Percentiles rank a stretch among this genome's conserved stretches.
Evolutionary conservation across 352 stramenopile genomes (phyloP).

Genomic region (Sclerospora graminicola): DNA sequence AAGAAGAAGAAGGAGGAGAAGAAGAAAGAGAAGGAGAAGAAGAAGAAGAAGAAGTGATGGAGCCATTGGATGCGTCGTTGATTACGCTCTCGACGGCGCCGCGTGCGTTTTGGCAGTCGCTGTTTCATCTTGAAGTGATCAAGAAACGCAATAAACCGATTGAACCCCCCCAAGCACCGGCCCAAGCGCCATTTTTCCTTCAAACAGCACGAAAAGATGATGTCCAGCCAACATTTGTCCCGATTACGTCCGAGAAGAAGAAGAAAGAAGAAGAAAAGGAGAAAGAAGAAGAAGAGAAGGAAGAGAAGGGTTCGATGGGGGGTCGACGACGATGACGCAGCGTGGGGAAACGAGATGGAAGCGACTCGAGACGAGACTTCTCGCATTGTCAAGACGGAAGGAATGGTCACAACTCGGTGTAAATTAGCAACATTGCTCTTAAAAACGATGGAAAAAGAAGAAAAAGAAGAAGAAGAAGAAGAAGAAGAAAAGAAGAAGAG

Average conservation of each 20-base stretch:
- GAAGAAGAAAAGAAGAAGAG: conserved; percentile 5
- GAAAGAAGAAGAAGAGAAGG: conserved; percentile 22
- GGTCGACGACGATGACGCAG: conserved; percentile 43
- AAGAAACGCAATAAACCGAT: conserved; percentile 95
- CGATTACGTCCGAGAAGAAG: conserved; percentile 23
- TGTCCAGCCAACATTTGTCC: conserved; percentile 68
- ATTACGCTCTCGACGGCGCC: conserved; percentile 74
- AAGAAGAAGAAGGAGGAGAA: conserved; percentile 32
- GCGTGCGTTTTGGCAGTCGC: conserved; percentile 82
- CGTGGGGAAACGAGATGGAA: conserved; percentile 46
- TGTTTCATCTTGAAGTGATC: conserved; percentile 91
- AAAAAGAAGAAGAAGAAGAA: too few species aligned
- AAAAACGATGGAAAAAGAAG: conserved; percentile 20
- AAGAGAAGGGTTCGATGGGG: too few species aligned
- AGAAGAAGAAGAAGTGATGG: conserved; percentile 20
- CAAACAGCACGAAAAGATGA: conserved; percentile 82
- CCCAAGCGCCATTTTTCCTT: conserved; percentile 93
- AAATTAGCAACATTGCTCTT: conserved; percentile 52
- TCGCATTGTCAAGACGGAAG: conserved; percentile 58
- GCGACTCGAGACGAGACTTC: conserved; percentile 28
- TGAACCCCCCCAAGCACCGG: conserved; percentile 89
- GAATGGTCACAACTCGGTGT: conserved; percentile 62
- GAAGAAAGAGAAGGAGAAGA: conserved; percentile 35
- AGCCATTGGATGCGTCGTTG: conserved; percentile 45
- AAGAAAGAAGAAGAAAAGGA: conserved; percentile 16